These are phyloP conservation scores for Dactylorhiza incarnata DNA, from an alignment of 106 monocot species.

Conservation along the genomic window DNA sequence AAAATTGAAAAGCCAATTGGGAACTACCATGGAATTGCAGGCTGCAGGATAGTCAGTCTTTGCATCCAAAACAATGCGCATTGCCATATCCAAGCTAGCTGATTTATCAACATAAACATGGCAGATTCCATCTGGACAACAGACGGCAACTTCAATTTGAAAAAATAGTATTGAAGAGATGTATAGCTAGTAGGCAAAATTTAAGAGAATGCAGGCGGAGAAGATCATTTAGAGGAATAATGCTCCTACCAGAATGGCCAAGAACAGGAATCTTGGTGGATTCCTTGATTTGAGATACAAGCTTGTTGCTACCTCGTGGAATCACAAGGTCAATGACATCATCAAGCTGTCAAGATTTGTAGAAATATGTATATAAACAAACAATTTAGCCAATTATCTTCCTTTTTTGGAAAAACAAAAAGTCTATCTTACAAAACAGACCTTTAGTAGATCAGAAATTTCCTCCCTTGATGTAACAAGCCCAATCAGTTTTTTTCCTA, in stretches of 20 bases:
- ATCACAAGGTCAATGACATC: constrained; percentile 99
- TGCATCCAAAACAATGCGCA: constrained; percentile 73
- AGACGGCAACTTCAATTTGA: not conserved
- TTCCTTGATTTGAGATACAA: constrained; percentile 83
- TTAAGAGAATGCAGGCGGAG: no score
- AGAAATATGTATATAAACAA: not conserved
- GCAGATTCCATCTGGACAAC: constrained; percentile 77
- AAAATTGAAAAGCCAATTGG: no score
- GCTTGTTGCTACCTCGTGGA: constrained; percentile 88
- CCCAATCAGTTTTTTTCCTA: constrained; percentile 73
- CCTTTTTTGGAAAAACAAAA: not conserved
- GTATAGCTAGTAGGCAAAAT: not conserved
- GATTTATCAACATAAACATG: constrained; percentile 95
- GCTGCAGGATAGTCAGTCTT: constrained; percentile 98
- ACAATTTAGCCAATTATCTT: not conserved
- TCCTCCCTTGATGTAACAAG: constrained; percentile 93
- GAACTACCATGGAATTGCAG: constrained; percentile 89
- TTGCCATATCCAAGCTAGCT: constrained; percentile 84
- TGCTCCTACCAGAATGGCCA: constrained; percentile 86
- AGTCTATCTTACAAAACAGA: no score
- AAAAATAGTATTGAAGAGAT: not conserved
- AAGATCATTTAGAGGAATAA: no score
- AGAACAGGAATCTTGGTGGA: constrained; percentile 95
- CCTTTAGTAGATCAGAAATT: constrained; percentile 92
- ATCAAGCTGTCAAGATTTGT: constrained; percentile 61